Base-by-base conservation (phyloP, 2,329 filamentous ascomycete genomes). In the Conoideocrella luteorostrata region DNA sequence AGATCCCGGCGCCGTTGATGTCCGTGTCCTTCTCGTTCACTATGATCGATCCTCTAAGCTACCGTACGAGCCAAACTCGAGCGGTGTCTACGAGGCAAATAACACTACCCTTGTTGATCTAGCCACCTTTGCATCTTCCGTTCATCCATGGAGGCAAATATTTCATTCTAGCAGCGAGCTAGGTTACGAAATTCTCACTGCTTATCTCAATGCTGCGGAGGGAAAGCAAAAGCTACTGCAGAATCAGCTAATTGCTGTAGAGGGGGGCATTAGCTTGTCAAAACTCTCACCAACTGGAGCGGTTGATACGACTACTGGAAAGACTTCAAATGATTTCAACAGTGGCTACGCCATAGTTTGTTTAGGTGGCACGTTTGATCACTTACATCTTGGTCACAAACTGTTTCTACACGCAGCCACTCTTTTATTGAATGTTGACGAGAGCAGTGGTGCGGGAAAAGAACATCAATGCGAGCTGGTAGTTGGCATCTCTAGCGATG, bases 371-470 rank as follows among this genome's bases (percentile, higher is more conserved):
- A 98, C 93, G 0, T 98, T 97, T 65, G 93, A 98, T 62, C 89
- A 97, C 64, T 76, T 98, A 18, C 93, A 98, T 60, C 82, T 87
- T 4, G 93, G 93, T 5, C 93, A 98, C 69, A 98, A 97, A 66
- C 74, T 97, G n/a, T 77, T 98, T 17, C 77, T 98, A 17, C 89
- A 90, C n/a, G 90, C 90, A 48, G 87, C 86, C 1, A 78, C 83
- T 0, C 77, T 96, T 44, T 74, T 88, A 7, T 30, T 47, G 30
- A 32, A 42, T 22, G n/a, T 28, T 1, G 7, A 12, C 30, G 32
- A 42, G 9, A n/a, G 24, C n/a, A 12, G 13, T 7, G 15, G 28
- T 17, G 10, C 17, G 3, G 11, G 20, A n/a, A 12, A 33, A 7
- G 29, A 9, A 1, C 10, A 13, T 23, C 66, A 70, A 18, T 77